Evolutionary conservation across 2,329 filamentous ascomycete genomes (phyloP), one percentile per base, ranked within the genome.

Genomic region (Podosphaera aphanis): DNA sequence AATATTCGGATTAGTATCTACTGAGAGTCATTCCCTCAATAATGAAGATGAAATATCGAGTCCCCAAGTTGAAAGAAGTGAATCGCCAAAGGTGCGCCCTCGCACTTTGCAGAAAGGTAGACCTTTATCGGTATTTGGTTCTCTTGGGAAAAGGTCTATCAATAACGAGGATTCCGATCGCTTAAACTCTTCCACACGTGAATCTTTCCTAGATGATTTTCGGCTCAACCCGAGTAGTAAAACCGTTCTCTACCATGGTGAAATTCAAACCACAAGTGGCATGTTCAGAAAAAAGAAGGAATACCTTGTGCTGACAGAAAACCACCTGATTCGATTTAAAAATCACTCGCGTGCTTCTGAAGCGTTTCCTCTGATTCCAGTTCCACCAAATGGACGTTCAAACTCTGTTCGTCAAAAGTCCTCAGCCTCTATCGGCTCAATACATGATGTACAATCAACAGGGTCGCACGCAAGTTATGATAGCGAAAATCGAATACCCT

Each of bases 251-350:
- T 69, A 77, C 50, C 72, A 80, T 61, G 78, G 77, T 33, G 77
- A 80, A 56, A 73, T 81, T 15, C 77, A 82, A 60, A 80, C 74
- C 11, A 74, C 73, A 43, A 76, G 71, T 47, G 71, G 73, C 49
- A 73, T 82, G 67, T 79, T 81, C 61, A 66, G 77, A 57, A 80
- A 79, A 62, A 79, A 77, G 62, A 77, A 70, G 60, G 77, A 82
- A 57, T 83, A 79, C 54, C 63, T 83, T 46, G 78, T 82, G 13
- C 63, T 83, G 51, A 83, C 77, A 5, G 77, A 81, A 51, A 71
- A 69, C 5, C 74, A 81, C 58, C 61, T 83, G 46, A 62, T 81
- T 46, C 69, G 77, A 11, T 81, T 78, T 63, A 79, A 81, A 59
- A 78, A 64, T 54, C 74, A 79, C 52, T 62, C 65, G 39, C 77